phyloP scores from a whole-genome alignment of 805 yeast genomes.

The Pachysolen tannophilus region DNA sequence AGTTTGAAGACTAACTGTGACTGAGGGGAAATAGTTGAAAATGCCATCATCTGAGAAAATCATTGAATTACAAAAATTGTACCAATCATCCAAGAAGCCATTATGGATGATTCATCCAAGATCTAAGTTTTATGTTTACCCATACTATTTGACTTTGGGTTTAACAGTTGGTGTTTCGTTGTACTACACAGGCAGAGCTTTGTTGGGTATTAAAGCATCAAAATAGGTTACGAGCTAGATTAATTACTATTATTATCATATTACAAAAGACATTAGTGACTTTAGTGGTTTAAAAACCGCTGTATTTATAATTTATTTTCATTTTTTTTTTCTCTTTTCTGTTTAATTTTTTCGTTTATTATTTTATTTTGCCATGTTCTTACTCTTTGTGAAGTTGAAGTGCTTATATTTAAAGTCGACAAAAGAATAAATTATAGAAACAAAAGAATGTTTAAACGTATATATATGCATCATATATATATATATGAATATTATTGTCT shows the following conservation, averaged over 20 bases:
- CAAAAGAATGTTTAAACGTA: neutral
- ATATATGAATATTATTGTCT: neutral
- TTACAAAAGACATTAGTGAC: no score
- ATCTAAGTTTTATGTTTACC: slow-evolving; percentile 65
- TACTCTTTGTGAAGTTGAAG: neutral
- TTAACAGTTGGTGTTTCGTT: slow-evolving; percentile 59
- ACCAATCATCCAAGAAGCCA: slow-evolving; percentile 51
- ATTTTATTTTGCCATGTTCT: slow-evolving; percentile 9
- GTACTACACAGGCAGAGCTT: slow-evolving; percentile 66
- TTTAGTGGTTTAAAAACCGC: no score
- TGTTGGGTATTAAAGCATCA: slow-evolving; percentile 59
- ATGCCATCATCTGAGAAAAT: slow-evolving; percentile 25
- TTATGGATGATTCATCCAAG: slow-evolving; percentile 51
- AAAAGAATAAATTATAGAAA: neutral
- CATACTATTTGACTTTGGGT: slow-evolving; percentile 70
- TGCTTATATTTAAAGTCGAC: neutral
- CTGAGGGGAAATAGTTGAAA: no score
- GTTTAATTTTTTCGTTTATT: no score
- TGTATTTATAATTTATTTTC: no score
- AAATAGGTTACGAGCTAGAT: no score
- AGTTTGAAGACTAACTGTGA: no score
- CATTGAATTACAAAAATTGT: slow-evolving; percentile 50
- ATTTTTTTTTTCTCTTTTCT: no score
- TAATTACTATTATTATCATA: no score
- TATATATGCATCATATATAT: neutral